Evolutionary conservation across 768 basidiomycete genomes (phyloP), one percentile per base, ranked within the genome.

Genomic region (Mycena galopus): DNA sequence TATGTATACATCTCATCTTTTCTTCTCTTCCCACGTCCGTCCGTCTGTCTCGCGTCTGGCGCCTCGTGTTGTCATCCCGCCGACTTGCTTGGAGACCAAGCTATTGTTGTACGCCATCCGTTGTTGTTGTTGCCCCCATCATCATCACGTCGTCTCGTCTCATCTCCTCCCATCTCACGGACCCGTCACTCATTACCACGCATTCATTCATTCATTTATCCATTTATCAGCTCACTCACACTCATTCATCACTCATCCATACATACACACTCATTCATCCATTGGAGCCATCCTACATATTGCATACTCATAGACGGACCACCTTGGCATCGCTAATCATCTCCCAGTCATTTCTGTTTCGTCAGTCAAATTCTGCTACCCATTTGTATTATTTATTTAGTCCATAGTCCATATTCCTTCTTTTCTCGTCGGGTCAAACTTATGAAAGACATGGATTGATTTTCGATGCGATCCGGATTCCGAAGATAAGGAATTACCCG

Each of bases 311-410:
- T 44, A 51, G 32, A 65, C 27, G 35, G 50, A 50, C 63, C 29
- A 27, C 19, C 63, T 11, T 25, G 29, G 53, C 29, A 5, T 62
- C 29, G 32, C 17, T 33, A 47, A n/a, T n/a, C n/a, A 47, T 47
- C 21, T 47, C 44, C 44, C n/a, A 19, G 19, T 47, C 1, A 2
- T 51, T 33, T 51, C 50, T 14, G 7, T 53, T 65, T 23, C 16
- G 35, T n/a, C n/a, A n/a, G n/a, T 29, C 44, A n/a, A n/a, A n/a
- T 50, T 29, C 50, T 55, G 32, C 33, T 65, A 50, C 53, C 53
- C 50, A 65, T 65, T 35, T 65, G 63, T 65, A 53, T 35, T 65
- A 65, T 65, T 65, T 65, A 65, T 64, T 64, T 47, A 17, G 25
- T 39, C 39, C 17, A 39, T 39, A 7, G 39, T 39, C 17, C 39